Conservation (phyloP, 805 yeast genomes). For the Suhomyces canberraensis region DNA sequence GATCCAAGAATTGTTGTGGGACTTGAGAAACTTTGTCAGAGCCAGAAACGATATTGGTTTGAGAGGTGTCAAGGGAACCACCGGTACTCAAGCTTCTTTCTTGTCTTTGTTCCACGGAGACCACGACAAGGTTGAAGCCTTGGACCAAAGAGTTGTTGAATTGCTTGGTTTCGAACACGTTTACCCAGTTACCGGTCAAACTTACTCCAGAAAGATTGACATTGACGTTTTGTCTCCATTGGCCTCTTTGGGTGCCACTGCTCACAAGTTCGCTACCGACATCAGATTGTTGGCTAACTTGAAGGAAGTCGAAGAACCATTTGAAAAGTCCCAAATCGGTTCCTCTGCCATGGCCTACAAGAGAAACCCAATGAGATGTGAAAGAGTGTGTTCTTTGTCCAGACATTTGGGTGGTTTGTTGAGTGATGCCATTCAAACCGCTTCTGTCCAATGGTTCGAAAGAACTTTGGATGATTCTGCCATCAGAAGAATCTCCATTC, state of each 20-base stretch:
- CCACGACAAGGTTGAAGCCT: constrained; percentile 90
- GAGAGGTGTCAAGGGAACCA: constrained; percentile 98
- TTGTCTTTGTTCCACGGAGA: constrained; percentile 92
- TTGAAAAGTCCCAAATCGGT: constrained; percentile 97
- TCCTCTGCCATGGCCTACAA: constrained; percentile 99
- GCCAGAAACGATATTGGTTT: constrained; percentile 95
- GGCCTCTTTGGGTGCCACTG: constrained; percentile 91
- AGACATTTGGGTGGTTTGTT: constrained; percentile 91
- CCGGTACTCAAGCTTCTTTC: constrained; percentile 98
- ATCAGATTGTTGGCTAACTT: constrained; percentile 92
- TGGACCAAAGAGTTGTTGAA: constrained; percentile 90
- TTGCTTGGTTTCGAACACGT: constrained; percentile 91
- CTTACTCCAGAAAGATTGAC: constrained; percentile 98
- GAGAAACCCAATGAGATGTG: constrained; percentile 99
- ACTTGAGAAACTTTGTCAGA: constrained; percentile 89
- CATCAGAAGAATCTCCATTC: constrained; percentile 92
- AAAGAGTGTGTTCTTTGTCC: constrained; percentile 96
- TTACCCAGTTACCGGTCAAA: constrained; percentile 98
- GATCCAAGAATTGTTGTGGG: constrained; percentile 98
- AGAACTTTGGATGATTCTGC: constrained; percentile 98
- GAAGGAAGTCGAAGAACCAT: constrained; percentile 97
- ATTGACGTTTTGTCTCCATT: constrained; percentile 90
- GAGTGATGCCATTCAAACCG: constrained; percentile 93
- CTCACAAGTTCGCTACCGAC: constrained; percentile 97
- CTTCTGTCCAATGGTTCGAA: constrained; percentile 99